These are phyloP conservation scores for Lepraria neglecta DNA, from an alignment of 495 filamentous ascomycete genomes.

Conservation along the genomic window DNA sequence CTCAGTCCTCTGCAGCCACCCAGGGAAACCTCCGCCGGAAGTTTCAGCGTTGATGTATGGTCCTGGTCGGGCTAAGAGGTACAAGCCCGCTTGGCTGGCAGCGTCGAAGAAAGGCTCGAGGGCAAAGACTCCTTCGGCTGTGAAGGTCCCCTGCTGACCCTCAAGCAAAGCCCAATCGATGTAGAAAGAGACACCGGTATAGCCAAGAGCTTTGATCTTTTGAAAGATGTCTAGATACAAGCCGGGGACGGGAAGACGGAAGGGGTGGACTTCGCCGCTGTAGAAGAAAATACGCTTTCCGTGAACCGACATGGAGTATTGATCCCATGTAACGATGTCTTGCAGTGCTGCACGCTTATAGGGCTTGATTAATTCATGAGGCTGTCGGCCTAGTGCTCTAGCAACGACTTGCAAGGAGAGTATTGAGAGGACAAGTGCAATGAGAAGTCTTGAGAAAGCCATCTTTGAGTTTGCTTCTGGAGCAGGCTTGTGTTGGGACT, in stretches of 20 bases:
- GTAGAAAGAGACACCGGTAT: conserved; percentile 72
- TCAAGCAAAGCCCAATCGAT: conserved; percentile 75
- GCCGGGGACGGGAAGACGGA: conserved; percentile 62
- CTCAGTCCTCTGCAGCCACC: conserved; percentile 59
- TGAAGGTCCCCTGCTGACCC: conserved; percentile 61
- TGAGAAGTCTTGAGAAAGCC: neutral
- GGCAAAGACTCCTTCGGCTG: conserved; percentile 62
- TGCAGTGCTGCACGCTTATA: conserved; percentile 34
- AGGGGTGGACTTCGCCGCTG: conserved; percentile 69
- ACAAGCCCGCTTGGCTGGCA: conserved; percentile 61
- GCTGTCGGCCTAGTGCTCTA: conserved; percentile 24
- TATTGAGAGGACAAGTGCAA: neutral
- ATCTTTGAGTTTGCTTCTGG: neutral
- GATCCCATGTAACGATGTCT: conserved; percentile 63
- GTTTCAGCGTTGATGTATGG: conserved; percentile 64
- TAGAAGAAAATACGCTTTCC: conserved; percentile 68
- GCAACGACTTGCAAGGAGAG: conserved; percentile 21
- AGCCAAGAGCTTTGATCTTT: conserved; percentile 72
- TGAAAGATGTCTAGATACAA: conserved; percentile 72
- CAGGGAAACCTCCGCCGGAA: conserved; percentile 57
- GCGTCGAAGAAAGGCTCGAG: conserved; percentile 67
- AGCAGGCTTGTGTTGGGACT: neutral
- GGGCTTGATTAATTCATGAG: conserved; percentile 30
- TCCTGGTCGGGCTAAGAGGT: conserved; percentile 66
- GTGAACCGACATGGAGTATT: conserved; percentile 64